A percentile compares a stretch with the other conserved stretches of the same genome.
Evolutionary conservation across 2,329 filamentous ascomycete genomes (phyloP).

Genomic region (Penicillium sp.): DNA sequence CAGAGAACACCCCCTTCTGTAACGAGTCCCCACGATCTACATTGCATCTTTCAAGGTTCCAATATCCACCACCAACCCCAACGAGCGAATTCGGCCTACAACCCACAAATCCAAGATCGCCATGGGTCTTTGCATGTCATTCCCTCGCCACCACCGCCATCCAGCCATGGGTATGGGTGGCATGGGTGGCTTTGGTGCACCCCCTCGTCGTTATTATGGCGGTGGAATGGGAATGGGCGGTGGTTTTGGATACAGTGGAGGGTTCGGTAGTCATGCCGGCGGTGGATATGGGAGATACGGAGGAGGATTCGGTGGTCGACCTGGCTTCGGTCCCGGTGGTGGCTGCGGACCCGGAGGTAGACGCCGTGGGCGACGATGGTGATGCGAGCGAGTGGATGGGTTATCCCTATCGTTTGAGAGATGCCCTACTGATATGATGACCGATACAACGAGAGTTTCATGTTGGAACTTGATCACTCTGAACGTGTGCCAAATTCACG

Average conservation of each 20-base stretch:
- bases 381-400: too few species aligned
- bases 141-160: conserved; percentile 6
- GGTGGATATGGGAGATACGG: conserved; percentile 5
- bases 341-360: too few species aligned
- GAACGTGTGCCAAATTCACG: too few species aligned
- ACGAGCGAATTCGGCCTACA: too few species aligned
- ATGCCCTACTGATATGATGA: too few species aligned
- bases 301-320: neutral
- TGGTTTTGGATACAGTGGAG: neutral
- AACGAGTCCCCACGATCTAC: neutral
- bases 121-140: conserved; percentile 19
- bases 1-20: neutral
- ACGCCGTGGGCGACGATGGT: neutral
- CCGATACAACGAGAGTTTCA: neutral
- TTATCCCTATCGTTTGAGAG: neutral
- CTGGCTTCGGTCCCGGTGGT: too few species aligned
- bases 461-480: too few species aligned
- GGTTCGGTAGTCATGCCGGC: neutral
- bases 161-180: conserved; percentile 6
- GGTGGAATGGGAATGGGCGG: conserved; percentile 7
- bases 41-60: neutral
- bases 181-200: conserved; percentile 4
- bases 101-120: neutral
- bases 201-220: conserved; percentile 6
- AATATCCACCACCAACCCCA: neutral